A percentile compares a stretch with the other conserved stretches of the same genome.
Conservation (phyloP, 352 stramenopile species). For the Globisporangium radiosum region DNA sequence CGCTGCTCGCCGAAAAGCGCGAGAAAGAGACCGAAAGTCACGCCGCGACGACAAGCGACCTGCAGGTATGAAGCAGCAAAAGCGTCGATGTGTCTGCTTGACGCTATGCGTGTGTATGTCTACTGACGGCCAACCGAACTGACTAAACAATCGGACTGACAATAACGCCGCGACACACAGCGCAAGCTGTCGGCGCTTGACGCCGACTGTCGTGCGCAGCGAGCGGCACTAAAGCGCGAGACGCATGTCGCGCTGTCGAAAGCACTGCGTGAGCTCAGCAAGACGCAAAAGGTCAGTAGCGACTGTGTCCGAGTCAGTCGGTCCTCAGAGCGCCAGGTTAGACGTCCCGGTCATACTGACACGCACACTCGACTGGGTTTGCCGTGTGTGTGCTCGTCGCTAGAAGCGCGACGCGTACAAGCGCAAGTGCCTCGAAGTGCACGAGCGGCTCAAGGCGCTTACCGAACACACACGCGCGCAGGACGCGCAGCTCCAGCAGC, state of each 20-base stretch:
- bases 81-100: not conserved
- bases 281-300: slow-evolving; percentile 46
- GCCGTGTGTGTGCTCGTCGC: not conserved
- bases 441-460: slow-evolving; percentile 63
- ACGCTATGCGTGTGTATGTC: no score
- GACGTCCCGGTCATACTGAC: not conserved
- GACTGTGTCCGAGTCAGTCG: not conserved
- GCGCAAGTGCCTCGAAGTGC: slow-evolving; percentile 70
- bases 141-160: no score
- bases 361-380: not conserved
- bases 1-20: slow-evolving; percentile 39
- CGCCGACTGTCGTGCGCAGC: slow-evolving; percentile 27
- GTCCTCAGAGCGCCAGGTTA: not conserved
- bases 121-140: no score
- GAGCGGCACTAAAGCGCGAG: slow-evolving; percentile 40
- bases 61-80: slow-evolving; percentile 29
- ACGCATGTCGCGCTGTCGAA: slow-evolving; percentile 48
- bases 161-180: slow-evolving; percentile 12
- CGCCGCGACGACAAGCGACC: slow-evolving; percentile 24
- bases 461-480: slow-evolving; percentile 30
- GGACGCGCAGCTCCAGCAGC: slow-evolving; percentile 39
- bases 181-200: slow-evolving; percentile 38
- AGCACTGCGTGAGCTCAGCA: slow-evolving; percentile 48
- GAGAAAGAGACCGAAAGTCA: slow-evolving; percentile 61
- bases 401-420: slow-evolving; percentile 82